A percentile compares a stretch with the other conserved stretches of the same genome.
Conservation (phyloP, 371 early-diverging fungal genomes). For the Mucor circinelloides region DNA sequence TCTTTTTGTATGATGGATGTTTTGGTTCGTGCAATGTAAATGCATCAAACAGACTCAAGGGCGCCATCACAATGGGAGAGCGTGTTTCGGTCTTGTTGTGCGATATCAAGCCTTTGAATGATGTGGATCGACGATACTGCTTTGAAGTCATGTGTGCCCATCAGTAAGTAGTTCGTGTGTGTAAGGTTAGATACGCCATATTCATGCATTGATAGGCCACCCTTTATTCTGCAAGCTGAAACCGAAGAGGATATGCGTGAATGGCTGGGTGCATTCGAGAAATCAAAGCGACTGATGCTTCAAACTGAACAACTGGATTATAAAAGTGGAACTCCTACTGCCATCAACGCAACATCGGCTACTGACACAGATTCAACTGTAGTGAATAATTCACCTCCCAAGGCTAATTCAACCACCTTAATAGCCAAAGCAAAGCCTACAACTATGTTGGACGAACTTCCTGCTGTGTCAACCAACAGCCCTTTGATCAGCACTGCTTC, state of each 20-base stretch:
- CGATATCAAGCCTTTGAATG: slow-evolving; percentile 52
- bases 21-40: slow-evolving; percentile 54
- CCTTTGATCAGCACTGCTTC: background rate
- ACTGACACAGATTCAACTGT: background rate
- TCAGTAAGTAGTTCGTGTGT: slow-evolving; percentile 11
- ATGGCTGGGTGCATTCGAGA: slow-evolving; percentile 72
- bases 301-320: slow-evolving; percentile 28
- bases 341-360: slow-evolving; percentile 3
- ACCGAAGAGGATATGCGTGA: slow-evolving; percentile 69
- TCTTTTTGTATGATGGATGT: slow-evolving; percentile 61
- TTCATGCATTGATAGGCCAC: slow-evolving; percentile 24
- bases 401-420: background rate
- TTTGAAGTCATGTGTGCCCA: slow-evolving; percentile 69
- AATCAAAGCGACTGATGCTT: slow-evolving; percentile 51
- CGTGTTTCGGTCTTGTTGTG: slow-evolving; percentile 66
- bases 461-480: background rate
- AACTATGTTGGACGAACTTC: slow-evolving; percentile 1
- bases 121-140: slow-evolving; percentile 69
- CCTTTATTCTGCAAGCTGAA: slow-evolving; percentile 69
- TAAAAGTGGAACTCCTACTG: slow-evolving; percentile 9
- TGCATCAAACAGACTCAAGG: slow-evolving; percentile 48
- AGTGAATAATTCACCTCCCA: background rate
- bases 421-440: slow-evolving; percentile 8
- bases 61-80: slow-evolving; percentile 58
- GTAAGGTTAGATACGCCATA: background rate